phyloP scores from a whole-genome alignment of 345 rosid genomes.

The Aurinia saxatilis region DNA sequence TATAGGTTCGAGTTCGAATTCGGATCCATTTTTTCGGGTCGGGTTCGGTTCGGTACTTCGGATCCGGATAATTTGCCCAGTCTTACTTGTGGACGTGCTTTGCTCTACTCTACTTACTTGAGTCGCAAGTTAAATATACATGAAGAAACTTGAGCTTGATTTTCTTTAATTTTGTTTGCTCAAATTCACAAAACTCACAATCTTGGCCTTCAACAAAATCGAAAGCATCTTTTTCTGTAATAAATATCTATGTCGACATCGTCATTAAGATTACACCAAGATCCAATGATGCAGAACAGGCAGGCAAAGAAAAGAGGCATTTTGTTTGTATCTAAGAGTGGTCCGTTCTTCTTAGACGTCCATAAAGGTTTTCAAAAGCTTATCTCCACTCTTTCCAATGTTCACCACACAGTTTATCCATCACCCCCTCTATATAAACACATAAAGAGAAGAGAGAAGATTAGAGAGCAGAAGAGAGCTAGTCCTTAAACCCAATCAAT shows the following conservation, averaged over 20 bases:
- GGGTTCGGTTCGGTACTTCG: no score
- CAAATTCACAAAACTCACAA: background rate
- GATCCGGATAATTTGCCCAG: no score
- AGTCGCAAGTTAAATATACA: background rate
- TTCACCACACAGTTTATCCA: slow-evolving; percentile 27
- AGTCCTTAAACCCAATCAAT: slow-evolving; percentile 1
- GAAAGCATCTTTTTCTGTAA: background rate
- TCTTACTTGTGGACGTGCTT: background rate
- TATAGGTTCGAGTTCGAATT: no score
- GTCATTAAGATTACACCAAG: background rate
- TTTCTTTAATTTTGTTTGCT: background rate
- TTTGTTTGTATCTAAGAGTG: slow-evolving; percentile 29
- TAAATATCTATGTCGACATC: slow-evolving; percentile 20
- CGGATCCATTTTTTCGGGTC: no score
- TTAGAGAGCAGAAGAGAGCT: no score
- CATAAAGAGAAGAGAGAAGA: background rate
- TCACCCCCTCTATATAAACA: slow-evolving; percentile 23
- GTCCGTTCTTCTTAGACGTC: slow-evolving; percentile 16
- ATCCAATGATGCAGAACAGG: slow-evolving; percentile 23
- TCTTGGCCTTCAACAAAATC: background rate
- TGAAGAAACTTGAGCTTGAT: background rate
- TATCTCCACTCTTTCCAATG: slow-evolving; percentile 22
- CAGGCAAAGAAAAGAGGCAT: slow-evolving; percentile 29
- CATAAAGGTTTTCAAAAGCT: slow-evolving; percentile 26
- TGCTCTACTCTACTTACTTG: slow-evolving; percentile 10